Evolutionary conservation across 163 green algal species (phyloP).

Genomic region (Dunaliella salina): DNA sequence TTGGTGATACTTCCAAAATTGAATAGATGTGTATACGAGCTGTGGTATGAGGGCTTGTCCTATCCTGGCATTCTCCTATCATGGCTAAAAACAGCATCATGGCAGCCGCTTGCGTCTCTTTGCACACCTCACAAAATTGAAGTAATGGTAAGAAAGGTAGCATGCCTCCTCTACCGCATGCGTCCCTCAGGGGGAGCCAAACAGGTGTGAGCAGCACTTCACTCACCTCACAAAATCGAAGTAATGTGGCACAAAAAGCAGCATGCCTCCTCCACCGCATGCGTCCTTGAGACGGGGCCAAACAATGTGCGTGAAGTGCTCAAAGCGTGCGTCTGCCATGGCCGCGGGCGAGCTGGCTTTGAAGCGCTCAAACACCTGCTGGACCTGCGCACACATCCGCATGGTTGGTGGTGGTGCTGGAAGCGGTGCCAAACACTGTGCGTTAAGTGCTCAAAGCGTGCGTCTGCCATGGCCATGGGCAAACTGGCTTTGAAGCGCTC

Average conservation of each 20-base stretch:
- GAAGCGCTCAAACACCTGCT: slow-evolving; percentile 78
- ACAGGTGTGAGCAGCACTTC: no score
- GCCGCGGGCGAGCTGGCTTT: slow-evolving; percentile 27
- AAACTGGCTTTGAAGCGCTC: slow-evolving; percentile 60
- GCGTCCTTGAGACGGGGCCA: slow-evolving; percentile 73
- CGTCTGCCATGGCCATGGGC: slow-evolving; percentile 53
- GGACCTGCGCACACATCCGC: slow-evolving; percentile 25
- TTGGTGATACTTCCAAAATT: no score
- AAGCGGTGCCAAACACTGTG: slow-evolving; percentile 66
- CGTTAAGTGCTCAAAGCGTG: slow-evolving; percentile 81
- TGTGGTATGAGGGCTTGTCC: no score
- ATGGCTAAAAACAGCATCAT: no score
- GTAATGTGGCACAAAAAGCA: slow-evolving; percentile 90
- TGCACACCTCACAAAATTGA: slow-evolving; percentile 84
- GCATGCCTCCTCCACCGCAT: slow-evolving; percentile 50
- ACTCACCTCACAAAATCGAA: slow-evolving; percentile 89
- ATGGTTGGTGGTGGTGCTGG: no score
- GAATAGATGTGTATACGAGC: no score
- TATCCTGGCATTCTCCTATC: no score
- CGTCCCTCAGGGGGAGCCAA: slow-evolving; percentile 70
- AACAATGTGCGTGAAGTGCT: slow-evolving; percentile 70
- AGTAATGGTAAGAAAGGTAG: slow-evolving; percentile 95
- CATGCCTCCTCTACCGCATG: slow-evolving; percentile 48
- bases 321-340: slow-evolving; percentile 70
- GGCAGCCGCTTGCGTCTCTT: background rate